Conservation (phyloP, 768 basidiomycete species). For the Phylloporus sp. region DNA sequence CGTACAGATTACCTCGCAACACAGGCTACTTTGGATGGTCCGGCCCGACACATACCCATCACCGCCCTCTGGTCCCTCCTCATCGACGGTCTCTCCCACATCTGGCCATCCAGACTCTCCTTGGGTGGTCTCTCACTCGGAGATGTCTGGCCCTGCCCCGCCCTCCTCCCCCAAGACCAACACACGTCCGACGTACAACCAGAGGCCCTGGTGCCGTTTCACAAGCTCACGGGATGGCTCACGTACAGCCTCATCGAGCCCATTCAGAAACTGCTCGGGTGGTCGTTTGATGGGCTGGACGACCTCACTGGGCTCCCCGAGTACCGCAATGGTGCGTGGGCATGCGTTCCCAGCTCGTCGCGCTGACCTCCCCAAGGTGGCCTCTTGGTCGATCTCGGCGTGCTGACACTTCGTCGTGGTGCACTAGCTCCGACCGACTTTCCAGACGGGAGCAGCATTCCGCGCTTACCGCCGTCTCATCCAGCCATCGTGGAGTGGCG, state of each 20-base stretch:
- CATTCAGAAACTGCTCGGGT: slow-evolving; percentile 70
- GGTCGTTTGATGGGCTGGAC: slow-evolving; percentile 78
- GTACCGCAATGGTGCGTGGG: slow-evolving; percentile 75
- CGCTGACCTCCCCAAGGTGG: slow-evolving; percentile 52
- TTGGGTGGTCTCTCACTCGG: slow-evolving; percentile 73
- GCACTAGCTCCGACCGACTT: slow-evolving; percentile 48
- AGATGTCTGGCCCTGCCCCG: slow-evolving; percentile 89
- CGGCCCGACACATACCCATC: slow-evolving; percentile 56
- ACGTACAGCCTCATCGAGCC: slow-evolving; percentile 87
- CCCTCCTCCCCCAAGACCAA: slow-evolving; percentile 36
- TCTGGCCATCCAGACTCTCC: slow-evolving; percentile 80
- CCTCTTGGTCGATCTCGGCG: slow-evolving; percentile 78
- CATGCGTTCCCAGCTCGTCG: not conserved
- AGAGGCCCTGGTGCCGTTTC: slow-evolving; percentile 85
- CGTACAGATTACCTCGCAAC: slow-evolving; percentile 62
- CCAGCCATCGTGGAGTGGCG: slow-evolving; percentile 96
- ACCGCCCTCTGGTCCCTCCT: slow-evolving; percentile 78
- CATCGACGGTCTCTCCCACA: slow-evolving; percentile 75
- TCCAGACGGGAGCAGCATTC: slow-evolving; percentile 42
- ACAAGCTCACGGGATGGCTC: slow-evolving; percentile 94
- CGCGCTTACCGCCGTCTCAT: slow-evolving; percentile 69
- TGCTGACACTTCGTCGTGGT: slow-evolving; percentile 62
- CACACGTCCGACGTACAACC: slow-evolving; percentile 16
- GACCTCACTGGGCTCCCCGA: slow-evolving; percentile 93
- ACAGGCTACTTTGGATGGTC: slow-evolving; percentile 43